Base-by-base conservation (phyloP, 768 basidiomycete species). In the Amanita brunnescens region DNA sequence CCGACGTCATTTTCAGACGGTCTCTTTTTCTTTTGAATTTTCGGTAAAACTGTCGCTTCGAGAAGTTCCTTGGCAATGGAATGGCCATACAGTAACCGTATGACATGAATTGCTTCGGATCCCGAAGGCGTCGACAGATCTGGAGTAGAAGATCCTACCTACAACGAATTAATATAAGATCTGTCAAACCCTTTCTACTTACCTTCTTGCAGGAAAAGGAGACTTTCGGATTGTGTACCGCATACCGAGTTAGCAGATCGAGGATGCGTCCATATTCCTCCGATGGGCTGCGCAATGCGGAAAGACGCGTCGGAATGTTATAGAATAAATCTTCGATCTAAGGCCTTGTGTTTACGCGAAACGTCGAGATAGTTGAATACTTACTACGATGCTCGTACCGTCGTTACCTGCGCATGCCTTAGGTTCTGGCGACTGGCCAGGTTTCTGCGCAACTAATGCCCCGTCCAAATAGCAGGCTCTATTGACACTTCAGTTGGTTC, bases 281-380 rank as follows among this genome's bases (percentile, higher is more conserved):
- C 2, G 91, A 87, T 3, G 85, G 68, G 51, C 81, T 85, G 32
- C 87, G 82, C 49, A 98, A 74, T 1, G 93, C 87, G 2, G 89
- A 82, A 20, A 94, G 77, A 41, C 96, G 85, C 2, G 86, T 82
- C 0, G 93, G 91, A 0, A 83, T 90, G 57, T 95, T 96, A 66
- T 90, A 94, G 62, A 99, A 99, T 24, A 99, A 71, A 61, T 97
- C 89, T 66, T 97, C 92, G 21, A 93, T 92, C 94, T 97, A 57
- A 1, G 34, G 30, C 50, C 49, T 33, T 54, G 6, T 51, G 48
- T 54, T 10, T 14, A 6, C 34, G 42, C 16, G 21, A 56, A 34
- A 24, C 14, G 14, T 13, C 21, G 33, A 26, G 32, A 47, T 6
- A n/a, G 51, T 48, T 20, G 8, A 40, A 47, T 48, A 66, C 79